phyloP scores from a whole-genome alignment of 345 rosid species.

The Ailanthus altissimus region DNA sequence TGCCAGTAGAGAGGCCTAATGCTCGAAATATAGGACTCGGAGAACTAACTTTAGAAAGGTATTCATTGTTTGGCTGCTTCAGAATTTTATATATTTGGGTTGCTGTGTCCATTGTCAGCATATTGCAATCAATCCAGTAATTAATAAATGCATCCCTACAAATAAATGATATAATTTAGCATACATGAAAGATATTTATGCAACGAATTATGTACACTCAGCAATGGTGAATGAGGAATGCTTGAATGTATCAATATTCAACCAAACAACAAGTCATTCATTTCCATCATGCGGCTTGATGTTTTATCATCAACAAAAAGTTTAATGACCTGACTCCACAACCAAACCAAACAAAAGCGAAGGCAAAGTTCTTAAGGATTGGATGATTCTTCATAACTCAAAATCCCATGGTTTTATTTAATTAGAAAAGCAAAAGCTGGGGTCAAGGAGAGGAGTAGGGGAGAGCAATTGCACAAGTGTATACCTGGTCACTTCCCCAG shows the following conservation, averaged over 20 bases:
- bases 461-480: constrained; percentile 8
- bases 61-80: constrained; percentile 64
- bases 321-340: constrained; percentile 2
- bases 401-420: neutral
- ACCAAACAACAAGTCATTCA: constrained; percentile 7
- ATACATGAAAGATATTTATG: neutral
- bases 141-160: constrained; percentile 69
- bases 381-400: neutral
- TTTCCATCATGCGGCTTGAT: neutral
- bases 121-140: constrained; percentile 73
- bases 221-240: constrained; percentile 1
- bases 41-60: constrained; percentile 73
- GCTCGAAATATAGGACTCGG: neutral
- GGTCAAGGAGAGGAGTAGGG: neutral
- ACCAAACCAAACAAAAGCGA: no score
- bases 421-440: neutral
- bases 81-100: constrained; percentile 66
- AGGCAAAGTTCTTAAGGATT: neutral
- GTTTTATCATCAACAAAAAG: neutral
- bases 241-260: constrained; percentile 2
- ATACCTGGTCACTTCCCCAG: constrained; percentile 78
- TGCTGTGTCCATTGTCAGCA: constrained; percentile 69
- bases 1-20: neutral
- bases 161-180: constrained; percentile 17
- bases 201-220: constrained; percentile 3